Conservation (phyloP, 2,329 filamentous ascomycete genomes). For the Cercospora berteroae region DNA sequence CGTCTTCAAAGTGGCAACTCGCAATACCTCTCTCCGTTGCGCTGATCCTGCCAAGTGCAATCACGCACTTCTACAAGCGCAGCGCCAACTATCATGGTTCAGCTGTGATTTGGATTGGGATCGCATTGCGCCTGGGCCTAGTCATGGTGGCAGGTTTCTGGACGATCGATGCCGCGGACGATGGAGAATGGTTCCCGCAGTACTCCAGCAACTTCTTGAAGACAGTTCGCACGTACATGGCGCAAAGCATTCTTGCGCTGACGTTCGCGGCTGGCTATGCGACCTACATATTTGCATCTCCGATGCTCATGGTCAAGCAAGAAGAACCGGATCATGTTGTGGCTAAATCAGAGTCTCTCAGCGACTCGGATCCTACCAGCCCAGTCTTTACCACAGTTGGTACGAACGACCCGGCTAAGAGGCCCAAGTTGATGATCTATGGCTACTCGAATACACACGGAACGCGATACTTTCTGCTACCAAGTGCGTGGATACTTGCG, state of each 20-base stretch:
- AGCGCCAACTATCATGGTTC: slow-evolving; percentile 86
- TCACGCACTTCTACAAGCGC: slow-evolving; percentile 76
- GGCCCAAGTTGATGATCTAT: slow-evolving; percentile 60
- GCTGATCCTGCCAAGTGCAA: slow-evolving; percentile 67
- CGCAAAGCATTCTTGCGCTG: slow-evolving; percentile 76
- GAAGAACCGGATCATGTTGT: slow-evolving; percentile 30
- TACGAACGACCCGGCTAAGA: slow-evolving; percentile 35
- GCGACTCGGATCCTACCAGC: slow-evolving; percentile 34
- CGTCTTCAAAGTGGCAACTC: slow-evolving; percentile 87
- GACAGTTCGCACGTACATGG: slow-evolving; percentile 69
- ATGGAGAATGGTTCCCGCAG: slow-evolving; percentile 71
- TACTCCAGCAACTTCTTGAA: slow-evolving; percentile 65
- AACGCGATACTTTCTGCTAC: slow-evolving; percentile 80
- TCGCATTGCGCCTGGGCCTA: slow-evolving; percentile 73
- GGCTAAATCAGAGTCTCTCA: slow-evolving; percentile 29
- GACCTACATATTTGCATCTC: slow-evolving; percentile 81
- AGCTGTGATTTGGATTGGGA: slow-evolving; percentile 78
- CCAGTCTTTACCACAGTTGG: slow-evolving; percentile 41
- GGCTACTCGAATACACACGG: slow-evolving; percentile 94
- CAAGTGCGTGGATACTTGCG: slow-evolving; percentile 73
- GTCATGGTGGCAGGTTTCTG: slow-evolving; percentile 78
- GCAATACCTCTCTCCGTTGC: slow-evolving; percentile 73
- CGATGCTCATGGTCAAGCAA: slow-evolving; percentile 70
- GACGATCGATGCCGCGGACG: slow-evolving; percentile 85
- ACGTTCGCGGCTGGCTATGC: slow-evolving; percentile 80